phyloP scores from a whole-genome alignment of 352 stramenopile genomes.

The Pythium brachiatum region DNA sequence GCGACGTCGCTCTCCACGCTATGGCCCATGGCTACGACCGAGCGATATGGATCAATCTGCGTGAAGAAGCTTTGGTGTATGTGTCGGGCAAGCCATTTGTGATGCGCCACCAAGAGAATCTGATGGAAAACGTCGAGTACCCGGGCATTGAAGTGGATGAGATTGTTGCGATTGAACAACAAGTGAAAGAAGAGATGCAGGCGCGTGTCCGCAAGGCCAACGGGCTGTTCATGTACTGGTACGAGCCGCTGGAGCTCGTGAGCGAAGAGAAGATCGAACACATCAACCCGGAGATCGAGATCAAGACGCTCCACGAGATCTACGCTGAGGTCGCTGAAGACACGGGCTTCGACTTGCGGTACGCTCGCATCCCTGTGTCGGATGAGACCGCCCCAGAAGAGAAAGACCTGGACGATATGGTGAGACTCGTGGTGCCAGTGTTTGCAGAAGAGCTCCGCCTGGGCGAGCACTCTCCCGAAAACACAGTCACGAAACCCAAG shows the following conservation, averaged over 20 bases:
- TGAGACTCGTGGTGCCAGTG: slow-evolving; percentile 63
- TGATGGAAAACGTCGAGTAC: slow-evolving; percentile 88
- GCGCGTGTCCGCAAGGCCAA: slow-evolving; percentile 67
- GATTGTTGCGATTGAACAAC: slow-evolving; percentile 78
- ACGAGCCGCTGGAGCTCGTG: slow-evolving; percentile 69
- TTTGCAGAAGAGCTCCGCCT: slow-evolving; percentile 63
- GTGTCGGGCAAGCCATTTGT: slow-evolving; percentile 84
- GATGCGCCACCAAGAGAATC: slow-evolving; percentile 71
- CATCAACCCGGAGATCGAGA: slow-evolving; percentile 62
- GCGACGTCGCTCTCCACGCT: slow-evolving; percentile 52
- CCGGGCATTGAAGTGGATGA: slow-evolving; percentile 88
- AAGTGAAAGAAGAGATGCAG: slow-evolving; percentile 86
- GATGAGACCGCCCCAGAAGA: slow-evolving; percentile 89
- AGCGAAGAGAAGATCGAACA: slow-evolving; percentile 86
- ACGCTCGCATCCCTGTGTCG: slow-evolving; percentile 84
- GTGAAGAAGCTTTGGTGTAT: slow-evolving; percentile 91
- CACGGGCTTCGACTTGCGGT: slow-evolving; percentile 63
- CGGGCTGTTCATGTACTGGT: slow-evolving; percentile 83
- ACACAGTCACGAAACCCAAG: neutral
- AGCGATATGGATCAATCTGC: slow-evolving; percentile 89
- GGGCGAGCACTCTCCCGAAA: neutral
- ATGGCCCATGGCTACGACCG: slow-evolving; percentile 56
- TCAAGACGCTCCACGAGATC: slow-evolving; percentile 76
- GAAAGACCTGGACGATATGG: slow-evolving; percentile 88
- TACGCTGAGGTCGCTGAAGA: slow-evolving; percentile 54